Conservation (phyloP, 331 rosid species). For the Malus hybrid region DNA sequence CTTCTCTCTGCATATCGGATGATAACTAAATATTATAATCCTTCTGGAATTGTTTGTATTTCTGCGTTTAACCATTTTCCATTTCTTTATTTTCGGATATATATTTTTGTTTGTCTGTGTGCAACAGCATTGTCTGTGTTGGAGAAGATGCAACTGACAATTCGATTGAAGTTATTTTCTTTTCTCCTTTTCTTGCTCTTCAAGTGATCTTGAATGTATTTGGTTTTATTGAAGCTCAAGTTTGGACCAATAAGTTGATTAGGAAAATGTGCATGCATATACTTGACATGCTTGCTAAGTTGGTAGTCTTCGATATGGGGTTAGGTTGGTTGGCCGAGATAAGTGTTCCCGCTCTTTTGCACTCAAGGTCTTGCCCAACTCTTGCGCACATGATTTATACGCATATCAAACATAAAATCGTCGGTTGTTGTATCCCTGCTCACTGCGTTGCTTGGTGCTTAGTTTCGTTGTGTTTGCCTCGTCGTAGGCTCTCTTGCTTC, state of each 20-base stretch:
- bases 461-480: too few relatives aligned
- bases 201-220: not conserved
- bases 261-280: too few relatives aligned
- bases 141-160: conserved; percentile 26
- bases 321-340: not conserved
- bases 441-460: too few relatives aligned
- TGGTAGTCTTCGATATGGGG: not conserved
- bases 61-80: conserved; percentile 38
- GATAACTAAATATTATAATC: conserved; percentile 17
- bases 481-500: too few relatives aligned
- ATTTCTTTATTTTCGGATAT: conserved; percentile 32
- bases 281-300: not conserved
- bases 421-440: too few relatives aligned
- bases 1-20: conserved; percentile 18
- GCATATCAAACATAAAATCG: not conserved
- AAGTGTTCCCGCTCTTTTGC: not conserved
- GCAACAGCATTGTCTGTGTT: conserved; percentile 32
- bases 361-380: not conserved
- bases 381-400: too few relatives aligned
- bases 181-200: conserved; percentile 11
- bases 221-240: not conserved
- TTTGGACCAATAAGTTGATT: too few relatives aligned
- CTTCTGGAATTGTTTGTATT: conserved; percentile 35
- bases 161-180: conserved; percentile 26
- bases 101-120: conserved; percentile 19